phyloP scores from a whole-genome alignment of 1,284 basidiomycete species.

The Ustilago vetiveriae region DNA sequence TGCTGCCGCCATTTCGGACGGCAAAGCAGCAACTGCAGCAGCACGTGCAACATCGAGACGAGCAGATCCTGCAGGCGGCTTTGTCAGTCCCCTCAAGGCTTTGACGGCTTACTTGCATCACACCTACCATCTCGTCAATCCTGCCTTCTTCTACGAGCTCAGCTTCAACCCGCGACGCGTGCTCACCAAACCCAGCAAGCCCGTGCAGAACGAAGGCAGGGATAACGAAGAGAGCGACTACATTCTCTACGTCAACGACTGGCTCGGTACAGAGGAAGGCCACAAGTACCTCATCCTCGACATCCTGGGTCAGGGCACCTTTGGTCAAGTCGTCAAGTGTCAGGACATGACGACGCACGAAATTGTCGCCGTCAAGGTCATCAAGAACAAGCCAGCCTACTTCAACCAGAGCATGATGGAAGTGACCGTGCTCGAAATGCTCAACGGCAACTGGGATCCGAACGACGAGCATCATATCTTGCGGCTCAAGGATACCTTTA shows the following conservation, averaged over 20 bases:
- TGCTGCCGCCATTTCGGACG: slow-evolving; percentile 46
- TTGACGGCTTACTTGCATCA: slow-evolving; percentile 66
- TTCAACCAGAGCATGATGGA: slow-evolving; percentile 99
- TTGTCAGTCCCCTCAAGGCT: slow-evolving; percentile 65
- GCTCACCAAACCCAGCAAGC: slow-evolving; percentile 65
- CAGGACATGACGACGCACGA: slow-evolving; percentile 99
- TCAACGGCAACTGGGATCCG: slow-evolving; percentile 72
- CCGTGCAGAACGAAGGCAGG: slow-evolving; percentile 65
- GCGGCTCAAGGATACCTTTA: slow-evolving; percentile 93
- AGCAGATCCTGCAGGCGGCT: slow-evolving; percentile 64
- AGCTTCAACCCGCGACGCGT: slow-evolving; percentile 66
- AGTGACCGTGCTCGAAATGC: slow-evolving; percentile 92
- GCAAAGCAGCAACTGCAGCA: slow-evolving; percentile 47
- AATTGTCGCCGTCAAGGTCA: slow-evolving; percentile 97
- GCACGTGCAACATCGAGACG: slow-evolving; percentile 44
- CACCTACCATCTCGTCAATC: slow-evolving; percentile 67
- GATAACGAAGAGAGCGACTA: slow-evolving; percentile 67
- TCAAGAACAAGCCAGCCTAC: slow-evolving; percentile 99
- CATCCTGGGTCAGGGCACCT: slow-evolving; percentile 96
- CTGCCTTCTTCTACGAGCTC: slow-evolving; percentile 66
- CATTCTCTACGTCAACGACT: slow-evolving; percentile 67
- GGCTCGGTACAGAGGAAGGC: slow-evolving; percentile 65
- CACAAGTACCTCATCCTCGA: slow-evolving; percentile 93
- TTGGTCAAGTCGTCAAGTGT: slow-evolving; percentile 99
- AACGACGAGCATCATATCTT: slow-evolving; percentile 96